phyloP scores from a whole-genome alignment of 2,329 filamentous ascomycete genomes.

The Talaromyces atroroseus region DNA sequence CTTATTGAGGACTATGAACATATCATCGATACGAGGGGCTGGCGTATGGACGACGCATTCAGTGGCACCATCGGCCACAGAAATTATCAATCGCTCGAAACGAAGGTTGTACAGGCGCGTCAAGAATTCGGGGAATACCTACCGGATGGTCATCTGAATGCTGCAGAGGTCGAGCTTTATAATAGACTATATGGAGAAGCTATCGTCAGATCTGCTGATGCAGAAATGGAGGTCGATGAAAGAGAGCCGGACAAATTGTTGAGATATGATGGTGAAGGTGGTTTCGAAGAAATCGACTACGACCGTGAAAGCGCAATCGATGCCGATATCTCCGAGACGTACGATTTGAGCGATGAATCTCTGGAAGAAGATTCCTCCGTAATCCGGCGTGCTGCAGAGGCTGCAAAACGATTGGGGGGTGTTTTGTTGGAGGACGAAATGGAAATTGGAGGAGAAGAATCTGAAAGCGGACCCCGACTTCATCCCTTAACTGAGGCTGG shows the following conservation, averaged over 20 bases:
- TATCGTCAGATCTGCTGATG: slow-evolving; percentile 33
- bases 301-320: slow-evolving; percentile 18
- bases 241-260: slow-evolving; percentile 30
- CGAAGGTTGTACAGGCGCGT: slow-evolving; percentile 61
- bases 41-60: slow-evolving; percentile 25
- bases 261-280: slow-evolving; percentile 33
- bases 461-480: slow-evolving; percentile 47
- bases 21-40: slow-evolving; percentile 20
- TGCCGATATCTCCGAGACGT: slow-evolving; percentile 23
- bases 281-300: slow-evolving; percentile 32
- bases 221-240: slow-evolving; percentile 26
- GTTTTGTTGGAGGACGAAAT: slow-evolving; percentile 33
- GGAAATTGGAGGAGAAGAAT: slow-evolving; percentile 36
- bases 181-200: slow-evolving; percentile 76
- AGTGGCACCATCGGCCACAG: slow-evolving; percentile 26
- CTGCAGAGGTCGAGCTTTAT: slow-evolving; percentile 69
- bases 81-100: slow-evolving; percentile 28
- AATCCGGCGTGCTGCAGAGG: slow-evolving; percentile 31
- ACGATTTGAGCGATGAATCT: slow-evolving; percentile 26
- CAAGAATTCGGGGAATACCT: slow-evolving; percentile 72
- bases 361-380: slow-evolving; percentile 23
- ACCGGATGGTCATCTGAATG: slow-evolving; percentile 63
- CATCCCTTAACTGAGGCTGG: slow-evolving; percentile 71
- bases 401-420: slow-evolving; percentile 35
- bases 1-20: slow-evolving; percentile 25